Conservation (phyloP, 768 basidiomycete genomes). For the Leccinum disarticulatum region DNA sequence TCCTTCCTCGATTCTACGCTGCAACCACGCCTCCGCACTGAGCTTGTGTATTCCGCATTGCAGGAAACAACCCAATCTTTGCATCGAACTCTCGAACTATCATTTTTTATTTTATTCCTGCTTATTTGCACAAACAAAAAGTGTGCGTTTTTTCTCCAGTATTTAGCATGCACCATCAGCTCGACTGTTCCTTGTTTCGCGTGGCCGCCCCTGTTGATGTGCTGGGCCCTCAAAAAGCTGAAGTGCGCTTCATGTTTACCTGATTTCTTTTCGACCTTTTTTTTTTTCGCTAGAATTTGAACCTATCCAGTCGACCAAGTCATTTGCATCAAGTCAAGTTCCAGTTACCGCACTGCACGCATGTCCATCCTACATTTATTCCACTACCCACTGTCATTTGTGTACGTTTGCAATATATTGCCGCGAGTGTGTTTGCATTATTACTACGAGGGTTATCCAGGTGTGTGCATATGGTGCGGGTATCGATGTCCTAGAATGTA, state of each 20-base stretch:
- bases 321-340: constrained; percentile 28
- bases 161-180: constrained; percentile 32
- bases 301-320: constrained; percentile 21
- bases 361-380: constrained; percentile 26
- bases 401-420: constrained; percentile 30
- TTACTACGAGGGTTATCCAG: constrained; percentile 1
- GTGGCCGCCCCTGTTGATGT: constrained; percentile 13
- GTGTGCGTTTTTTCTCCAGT: constrained; percentile 23
- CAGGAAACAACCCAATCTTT: constrained; percentile 31
- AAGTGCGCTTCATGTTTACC: constrained; percentile 30
- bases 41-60: constrained; percentile 23
- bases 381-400: constrained; percentile 31
- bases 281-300: constrained; percentile 26
- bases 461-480: constrained; percentile 6
- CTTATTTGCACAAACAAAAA: constrained; percentile 35
- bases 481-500: constrained; percentile 24
- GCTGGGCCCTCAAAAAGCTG: constrained; percentile 24
- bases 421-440: constrained; percentile 25
- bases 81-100: constrained; percentile 33
- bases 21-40: constrained; percentile 17
- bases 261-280: constrained; percentile 10
- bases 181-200: constrained; percentile 21
- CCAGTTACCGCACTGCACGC: constrained; percentile 22
- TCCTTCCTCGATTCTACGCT: constrained; percentile 21
- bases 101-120: constrained; percentile 33